Conservation (phyloP, 78 protist genomes). For the Creolimax fragrantissima region DNA sequence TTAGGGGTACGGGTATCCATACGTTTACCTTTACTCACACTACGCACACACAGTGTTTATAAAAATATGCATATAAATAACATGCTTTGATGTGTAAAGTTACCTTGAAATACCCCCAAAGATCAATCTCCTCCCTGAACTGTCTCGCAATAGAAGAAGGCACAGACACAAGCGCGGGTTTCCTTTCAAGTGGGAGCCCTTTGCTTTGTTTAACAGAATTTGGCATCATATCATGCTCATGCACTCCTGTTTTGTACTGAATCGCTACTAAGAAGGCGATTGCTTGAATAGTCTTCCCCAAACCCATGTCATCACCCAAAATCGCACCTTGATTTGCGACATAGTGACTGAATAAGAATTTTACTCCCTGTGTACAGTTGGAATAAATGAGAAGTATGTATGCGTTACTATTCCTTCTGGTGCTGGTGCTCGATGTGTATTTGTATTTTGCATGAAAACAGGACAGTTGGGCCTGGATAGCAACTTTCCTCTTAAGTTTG, state of each 20-base stretch:
- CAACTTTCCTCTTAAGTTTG: too few species aligned
- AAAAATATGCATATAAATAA: not conserved
- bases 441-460: too few species aligned
- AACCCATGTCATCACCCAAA: constrained; percentile 97
- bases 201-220: not conserved
- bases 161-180: not conserved
- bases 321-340: constrained; percentile 30
- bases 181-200: not conserved
- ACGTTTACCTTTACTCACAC: too few species aligned
- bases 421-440: too few species aligned
- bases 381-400: not conserved
- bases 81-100: not conserved
- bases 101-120: not conserved
- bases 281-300: constrained; percentile 94
- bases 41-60: not conserved
- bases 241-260: not conserved
- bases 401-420: too few species aligned
- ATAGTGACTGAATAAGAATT: not conserved
- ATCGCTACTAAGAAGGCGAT: constrained; percentile 40
- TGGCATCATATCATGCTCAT: not conserved
- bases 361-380: not conserved
- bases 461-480: too few species aligned
- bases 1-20: too few species aligned
- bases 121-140: not conserved
- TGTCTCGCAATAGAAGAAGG: not conserved